Base-by-base conservation (phyloP, 495 filamentous ascomycete genomes). In the Lophiostoma macrostomum region DNA sequence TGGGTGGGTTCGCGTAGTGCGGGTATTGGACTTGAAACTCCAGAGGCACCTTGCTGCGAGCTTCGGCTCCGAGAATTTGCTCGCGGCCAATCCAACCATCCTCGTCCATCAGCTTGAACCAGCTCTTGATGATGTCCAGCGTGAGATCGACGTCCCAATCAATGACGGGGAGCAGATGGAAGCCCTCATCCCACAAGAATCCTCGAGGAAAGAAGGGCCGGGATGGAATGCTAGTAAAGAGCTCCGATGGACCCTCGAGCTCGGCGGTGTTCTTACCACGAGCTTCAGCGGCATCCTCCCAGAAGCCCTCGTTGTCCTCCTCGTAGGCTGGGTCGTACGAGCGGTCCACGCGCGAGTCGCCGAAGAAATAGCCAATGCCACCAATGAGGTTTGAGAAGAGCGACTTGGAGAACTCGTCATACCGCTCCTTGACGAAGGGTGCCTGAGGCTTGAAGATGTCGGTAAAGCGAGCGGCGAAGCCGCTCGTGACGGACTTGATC, bases 1-100 rank as follows among this genome's bases (percentile, higher is more conserved):
- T 97, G n/a, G 93, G 93, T 0, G 93, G 94, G 69, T 98, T 98
- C 40, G 93, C 93, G 63, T 97, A 96, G 68, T 97, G 93, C 23
- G 93, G 93, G 67, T 96, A 97, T 61, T 98, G 93, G 25, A 87
- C 78, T 54, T 96, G 94, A 67, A 98, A 98, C 68, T 98, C 91
- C n/a, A 71, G 64, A 1, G 93, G 93, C 11, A 98, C 93, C 70
- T 97, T 98, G 74, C 87, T 95, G 38, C 93, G 83, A 30, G 93
- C 93, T 70, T 98, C 93, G n/a, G 77, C 68, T 39, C 93, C 93
- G 7, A 98, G 79, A 45, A 98, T 98, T 70, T 97, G 94, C 69
- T 98, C 93, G 32, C 93, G 86, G 4, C 81, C 88, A 71, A 98
- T 97, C 93, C 93, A 98, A 38, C 93, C 93, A 65, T 97, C 90